phyloP scores from a whole-genome alignment of 306 rosid genomes.

The Sesbania bispinosa region DNA sequence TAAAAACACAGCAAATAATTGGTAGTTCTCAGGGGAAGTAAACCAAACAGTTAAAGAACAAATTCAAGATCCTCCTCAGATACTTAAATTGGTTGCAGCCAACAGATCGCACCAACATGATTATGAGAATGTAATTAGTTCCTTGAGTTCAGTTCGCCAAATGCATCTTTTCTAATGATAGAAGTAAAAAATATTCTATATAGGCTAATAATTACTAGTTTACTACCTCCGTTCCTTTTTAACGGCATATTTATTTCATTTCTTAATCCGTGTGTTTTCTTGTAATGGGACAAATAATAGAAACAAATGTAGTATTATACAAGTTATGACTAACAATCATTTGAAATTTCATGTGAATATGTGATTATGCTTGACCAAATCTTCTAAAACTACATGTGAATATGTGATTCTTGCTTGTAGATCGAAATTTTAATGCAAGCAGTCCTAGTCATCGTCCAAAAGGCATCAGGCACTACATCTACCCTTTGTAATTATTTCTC shows the following conservation, averaged over 20 bases:
- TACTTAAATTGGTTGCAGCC: not conserved
- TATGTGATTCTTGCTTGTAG: not conserved
- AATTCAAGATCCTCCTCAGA: slow-evolving; percentile 2
- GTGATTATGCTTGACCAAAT: not conserved
- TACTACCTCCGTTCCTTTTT: too few species aligned
- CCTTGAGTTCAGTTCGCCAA: not conserved
- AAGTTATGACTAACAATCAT: too few species aligned
- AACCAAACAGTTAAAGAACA: not conserved
- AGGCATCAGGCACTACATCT: not conserved
- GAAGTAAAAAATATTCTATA: not conserved
- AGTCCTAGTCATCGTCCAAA: not conserved
- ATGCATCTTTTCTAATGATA: slow-evolving; percentile 3
- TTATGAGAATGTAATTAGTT: not conserved
- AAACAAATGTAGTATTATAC: too few species aligned
- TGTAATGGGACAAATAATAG: too few species aligned
- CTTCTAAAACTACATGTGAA: not conserved
- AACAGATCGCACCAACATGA: not conserved
- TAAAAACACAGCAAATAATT: not conserved
- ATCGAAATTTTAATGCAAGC: not conserved
- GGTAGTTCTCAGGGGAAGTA: not conserved
- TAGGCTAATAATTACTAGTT: not conserved
- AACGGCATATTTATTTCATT: too few species aligned
- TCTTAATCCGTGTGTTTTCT: too few species aligned
- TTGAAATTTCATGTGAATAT: too few species aligned
- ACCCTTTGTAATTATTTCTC: not conserved